phyloP scores from a whole-genome alignment of 441 rosid genomes.

The Erodium trifolium region DNA sequence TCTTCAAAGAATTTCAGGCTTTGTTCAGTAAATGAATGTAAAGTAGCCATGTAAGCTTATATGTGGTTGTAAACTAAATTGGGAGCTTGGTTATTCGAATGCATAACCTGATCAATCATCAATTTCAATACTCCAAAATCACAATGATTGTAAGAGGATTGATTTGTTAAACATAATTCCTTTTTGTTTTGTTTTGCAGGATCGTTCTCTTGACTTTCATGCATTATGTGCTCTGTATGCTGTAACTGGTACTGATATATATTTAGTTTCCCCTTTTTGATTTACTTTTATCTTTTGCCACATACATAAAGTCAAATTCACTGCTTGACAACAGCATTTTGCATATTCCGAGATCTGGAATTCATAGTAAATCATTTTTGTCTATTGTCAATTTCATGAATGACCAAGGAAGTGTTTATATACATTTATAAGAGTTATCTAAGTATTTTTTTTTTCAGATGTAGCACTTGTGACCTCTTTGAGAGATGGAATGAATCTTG shows the following conservation, averaged over 20 bases:
- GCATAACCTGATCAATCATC: neutral
- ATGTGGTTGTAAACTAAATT: neutral
- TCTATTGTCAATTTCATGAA: neutral
- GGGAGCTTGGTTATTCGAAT: neutral
- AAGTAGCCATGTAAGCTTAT: neutral
- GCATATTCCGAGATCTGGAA: neutral
- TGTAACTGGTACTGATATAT: conserved; percentile 67
- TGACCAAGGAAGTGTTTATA: neutral
- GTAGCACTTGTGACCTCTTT: conserved; percentile 93
- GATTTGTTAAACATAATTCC: neutral
- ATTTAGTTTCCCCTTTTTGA: neutral
- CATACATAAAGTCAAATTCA: neutral
- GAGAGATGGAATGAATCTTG: conserved; percentile 99
- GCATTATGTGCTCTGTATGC: conserved; percentile 88
- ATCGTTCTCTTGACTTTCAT: conserved; percentile 85
- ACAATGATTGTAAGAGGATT: no score
- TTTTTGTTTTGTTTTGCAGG: conserved; percentile 38
- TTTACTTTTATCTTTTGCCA: neutral
- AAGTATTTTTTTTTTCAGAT: conserved; percentile 38
- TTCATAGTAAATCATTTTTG: neutral
- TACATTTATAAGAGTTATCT: neutral
- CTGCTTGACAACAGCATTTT: neutral
- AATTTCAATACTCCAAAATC: no score
- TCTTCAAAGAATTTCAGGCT: no score
- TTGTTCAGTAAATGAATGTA: neutral